A percentile compares a stretch with the other conserved stretches of the same genome.
Evolutionary conservation across 352 stramenopile species (phyloP).

Genomic region (Globisporangium cederbergense): DNA sequence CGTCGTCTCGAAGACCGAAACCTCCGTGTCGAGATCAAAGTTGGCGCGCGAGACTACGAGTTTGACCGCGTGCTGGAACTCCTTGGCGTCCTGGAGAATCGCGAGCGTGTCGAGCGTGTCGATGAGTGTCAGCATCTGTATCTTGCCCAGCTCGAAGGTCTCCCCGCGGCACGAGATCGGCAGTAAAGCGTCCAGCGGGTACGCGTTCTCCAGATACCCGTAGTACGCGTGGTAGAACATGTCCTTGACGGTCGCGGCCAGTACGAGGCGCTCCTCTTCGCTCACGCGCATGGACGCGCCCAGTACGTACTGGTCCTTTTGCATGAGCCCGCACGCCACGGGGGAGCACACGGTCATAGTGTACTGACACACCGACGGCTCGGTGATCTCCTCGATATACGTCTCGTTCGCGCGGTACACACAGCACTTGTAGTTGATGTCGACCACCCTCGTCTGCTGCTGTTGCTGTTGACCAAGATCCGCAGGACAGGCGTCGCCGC

Average conservation of each 20-base stretch:
- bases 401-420: slow-evolving; percentile 75
- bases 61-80: slow-evolving; percentile 70
- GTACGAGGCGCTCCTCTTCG: slow-evolving; percentile 48
- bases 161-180: slow-evolving; percentile 68
- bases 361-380: slow-evolving; percentile 53
- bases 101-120: slow-evolving; percentile 90
- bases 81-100: slow-evolving; percentile 69
- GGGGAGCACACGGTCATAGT: slow-evolving; percentile 68
- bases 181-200: slow-evolving; percentile 75
- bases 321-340: slow-evolving; percentile 65
- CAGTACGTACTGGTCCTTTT: slow-evolving; percentile 66
- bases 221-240: slow-evolving; percentile 91
- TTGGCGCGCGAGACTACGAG: slow-evolving; percentile 52
- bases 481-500: slow-evolving; percentile 35
- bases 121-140: slow-evolving; percentile 88
- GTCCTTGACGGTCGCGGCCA: slow-evolving; percentile 66
- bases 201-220: slow-evolving; percentile 81
- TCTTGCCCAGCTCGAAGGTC: slow-evolving; percentile 73
- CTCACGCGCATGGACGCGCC: slow-evolving; percentile 41
- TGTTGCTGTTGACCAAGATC: background rate
- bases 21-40: slow-evolving; percentile 87
- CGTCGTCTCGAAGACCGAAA: slow-evolving; percentile 93
- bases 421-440: slow-evolving; percentile 76
- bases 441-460: slow-evolving; percentile 21
- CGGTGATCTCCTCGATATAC: slow-evolving; percentile 69